Percentiles rank a stretch among this genome's conserved stretches.
phyloP scores from a whole-genome alignment of 2,329 filamentous ascomycete genomes.

The Aspergillus sp. region DNA sequence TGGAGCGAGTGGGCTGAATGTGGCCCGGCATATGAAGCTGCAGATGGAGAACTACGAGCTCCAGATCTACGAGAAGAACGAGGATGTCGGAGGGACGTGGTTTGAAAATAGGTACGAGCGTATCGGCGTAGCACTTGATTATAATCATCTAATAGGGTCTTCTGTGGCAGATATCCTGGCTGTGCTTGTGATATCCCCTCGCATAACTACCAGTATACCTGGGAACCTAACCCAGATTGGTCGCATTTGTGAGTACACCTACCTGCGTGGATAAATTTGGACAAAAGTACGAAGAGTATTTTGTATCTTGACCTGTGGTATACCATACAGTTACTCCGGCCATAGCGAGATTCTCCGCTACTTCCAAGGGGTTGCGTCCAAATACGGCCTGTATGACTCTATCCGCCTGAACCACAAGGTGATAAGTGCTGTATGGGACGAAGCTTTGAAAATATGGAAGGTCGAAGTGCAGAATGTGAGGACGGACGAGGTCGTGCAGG shows the following conservation, averaged over 20 bases:
- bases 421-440: background rate
- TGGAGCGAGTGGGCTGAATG: too few relatives aligned
- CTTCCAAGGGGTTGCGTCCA: background rate
- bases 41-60: background rate
- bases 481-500: background rate
- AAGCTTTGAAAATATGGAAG: background rate
- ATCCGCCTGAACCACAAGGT: background rate
- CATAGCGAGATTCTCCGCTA: background rate
- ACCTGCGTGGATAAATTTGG: too few relatives aligned
- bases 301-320: background rate
- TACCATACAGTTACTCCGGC: background rate
- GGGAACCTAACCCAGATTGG: constrained; percentile 8
- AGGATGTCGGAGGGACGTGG: background rate
- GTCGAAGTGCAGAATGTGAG: background rate
- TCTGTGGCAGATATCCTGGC: background rate
- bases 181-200: constrained; percentile 8
- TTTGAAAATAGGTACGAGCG: background rate
- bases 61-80: constrained; percentile 4
- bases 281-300: too few relatives aligned
- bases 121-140: too few relatives aligned
- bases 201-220: constrained; percentile 8
- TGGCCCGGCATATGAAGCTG: too few relatives aligned
- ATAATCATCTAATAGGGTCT: too few relatives aligned
- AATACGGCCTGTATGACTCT: background rate
- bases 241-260: background rate